Base-by-base conservation (phyloP, 2,329 filamentous ascomycete species). In the Leptographium flavum region DNA sequence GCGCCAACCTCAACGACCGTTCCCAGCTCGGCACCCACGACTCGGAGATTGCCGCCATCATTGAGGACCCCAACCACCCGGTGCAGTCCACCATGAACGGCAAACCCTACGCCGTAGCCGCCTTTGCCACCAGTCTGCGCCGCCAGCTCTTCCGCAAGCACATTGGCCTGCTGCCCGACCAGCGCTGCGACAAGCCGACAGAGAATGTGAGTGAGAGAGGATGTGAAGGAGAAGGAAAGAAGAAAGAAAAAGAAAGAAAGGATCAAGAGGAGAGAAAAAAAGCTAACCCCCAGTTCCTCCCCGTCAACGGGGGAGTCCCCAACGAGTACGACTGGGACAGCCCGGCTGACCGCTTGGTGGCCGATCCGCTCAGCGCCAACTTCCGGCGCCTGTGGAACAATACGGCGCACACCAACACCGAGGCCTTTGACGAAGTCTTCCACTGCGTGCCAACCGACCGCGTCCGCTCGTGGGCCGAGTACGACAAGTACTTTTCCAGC, bases 71-170 rank as follows among this genome's bases (percentile, higher is more conserved):
- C 4, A 74, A 78, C 2, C 48, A 53, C 45, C 67, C 76, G 4
- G 67, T 94, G 22, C 74, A 83, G 15, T 81, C 80, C 14, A 65
- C 63, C 49, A 93, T 94, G 86, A 73, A 81, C 50, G 85, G 84
- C 6, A 65, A 71, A 25, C 76, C 76, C 0, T 93, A 73, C 64
- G 70, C 68, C 23, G 87, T 82, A 8, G 79, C 77, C 6, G 72
- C 73, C 45, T 88, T 90, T 57, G 85, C 87, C 2, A 70, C 84
- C 5, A 84, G 80, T 1, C 78, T 94, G 10, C 82, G 87, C 17
- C 76, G 87, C 30, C 78, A 88, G 58, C 74, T 94, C 49, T 94
- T 86, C 76, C 79, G 87, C 55, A 93, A 94, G 66, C 88, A 94
- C 58, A 73, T 94, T 1, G 88, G 87, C 40, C 70, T 94, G 10